Evolutionary conservation across 371 early-diverging fungal species (phyloP), one percentile per base, ranked within the genome.

Genomic region (Apophysomyces variabilis): DNA sequence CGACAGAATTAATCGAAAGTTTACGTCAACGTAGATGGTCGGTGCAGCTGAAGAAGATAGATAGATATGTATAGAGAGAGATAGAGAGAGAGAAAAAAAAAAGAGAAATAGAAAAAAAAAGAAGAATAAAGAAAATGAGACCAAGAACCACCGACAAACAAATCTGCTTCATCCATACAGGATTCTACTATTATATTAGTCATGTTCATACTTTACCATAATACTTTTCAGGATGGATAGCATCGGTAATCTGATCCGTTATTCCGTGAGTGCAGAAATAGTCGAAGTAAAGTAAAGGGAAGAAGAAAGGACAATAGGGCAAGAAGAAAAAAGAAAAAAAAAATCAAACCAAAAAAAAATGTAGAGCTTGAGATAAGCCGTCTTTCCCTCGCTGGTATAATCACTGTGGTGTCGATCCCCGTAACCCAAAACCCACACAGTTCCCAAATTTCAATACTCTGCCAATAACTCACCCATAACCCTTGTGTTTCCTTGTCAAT

Each of bases 381-480:
- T 50, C 21, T 21, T 50, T 50, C 21, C 54, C 54, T 50, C 54
- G 54, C 54, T 21, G 54, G 21, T 21, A 50, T 50, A 26, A 50
- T 50, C 21, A 50, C 21, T 32, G 9, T 50, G 54, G 21, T 21
- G 54, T 50, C 54, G 54, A 50, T 50, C 35, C 54, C 54, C 41
- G 41, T 41, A 50, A 21, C 54, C 21, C 54, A 26, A 26, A 26
- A 21, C 54, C 54, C 14, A 50, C n/a, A 16, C 54, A n/a, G n/a
- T 5, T 50, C 21, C 37, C 37, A 35, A 11, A 26, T 13, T 14
- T 44, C 14, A 3, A 64, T 16, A 54, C 32, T 14, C 36, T 57
- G 54, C 41, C 47, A 39, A 46, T 12, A 59, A 76, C 86, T 73
- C 74, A 88, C 87, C 92, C 93, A 79, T 85, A 89, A 11, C 87